Conservation (phyloP, 176 grass and related monocot species). For the Microstegium vimineum region DNA sequence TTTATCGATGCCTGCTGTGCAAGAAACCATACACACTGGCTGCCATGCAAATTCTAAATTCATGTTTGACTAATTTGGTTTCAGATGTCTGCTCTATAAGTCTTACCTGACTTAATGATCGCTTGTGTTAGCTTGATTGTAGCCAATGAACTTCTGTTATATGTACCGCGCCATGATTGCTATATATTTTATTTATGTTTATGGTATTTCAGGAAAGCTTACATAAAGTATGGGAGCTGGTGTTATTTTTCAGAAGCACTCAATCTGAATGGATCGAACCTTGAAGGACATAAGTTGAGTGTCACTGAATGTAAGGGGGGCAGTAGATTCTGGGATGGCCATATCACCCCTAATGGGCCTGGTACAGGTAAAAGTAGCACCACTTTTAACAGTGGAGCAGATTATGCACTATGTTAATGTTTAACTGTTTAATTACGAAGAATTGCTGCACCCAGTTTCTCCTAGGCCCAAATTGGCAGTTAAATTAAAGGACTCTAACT, state of each 20-base stretch:
- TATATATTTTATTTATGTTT: not conserved
- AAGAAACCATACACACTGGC: no score
- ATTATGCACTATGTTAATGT: no score
- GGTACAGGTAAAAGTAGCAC: not conserved
- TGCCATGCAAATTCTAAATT: no score
- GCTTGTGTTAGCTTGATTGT: not conserved
- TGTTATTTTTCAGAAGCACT: not conserved
- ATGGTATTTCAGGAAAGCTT: not conserved
- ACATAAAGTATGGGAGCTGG: not conserved
- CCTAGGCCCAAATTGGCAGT: not conserved
- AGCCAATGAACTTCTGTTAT: not conserved
- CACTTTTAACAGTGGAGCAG: not conserved
- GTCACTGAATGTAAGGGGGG: not conserved
- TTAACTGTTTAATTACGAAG: no score
- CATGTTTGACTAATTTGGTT: no score
- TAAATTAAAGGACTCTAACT: no score
- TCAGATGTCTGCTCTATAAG: no score
- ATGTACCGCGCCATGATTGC: not conserved
- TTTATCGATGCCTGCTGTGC: no score
- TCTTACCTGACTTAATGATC: no score
- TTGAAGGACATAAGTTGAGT: not conserved
- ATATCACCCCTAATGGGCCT: not conserved
- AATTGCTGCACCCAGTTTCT: no score
- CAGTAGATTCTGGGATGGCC: not conserved
- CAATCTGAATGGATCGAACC: not conserved